phyloP scores from a whole-genome alignment of 345 rosid species.

The Hypericum perforatum region DNA sequence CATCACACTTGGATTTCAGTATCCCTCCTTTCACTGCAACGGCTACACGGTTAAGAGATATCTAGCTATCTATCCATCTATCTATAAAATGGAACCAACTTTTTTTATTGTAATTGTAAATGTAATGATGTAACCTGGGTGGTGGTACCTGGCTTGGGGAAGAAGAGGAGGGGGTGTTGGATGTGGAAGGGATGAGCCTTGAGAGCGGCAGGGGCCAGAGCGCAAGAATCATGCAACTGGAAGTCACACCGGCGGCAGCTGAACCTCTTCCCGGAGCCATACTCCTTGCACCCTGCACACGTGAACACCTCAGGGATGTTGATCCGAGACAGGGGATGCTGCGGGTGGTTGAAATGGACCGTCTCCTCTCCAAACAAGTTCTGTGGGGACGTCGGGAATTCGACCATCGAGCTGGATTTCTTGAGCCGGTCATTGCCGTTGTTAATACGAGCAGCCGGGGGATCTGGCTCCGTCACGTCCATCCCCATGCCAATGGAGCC shows the following conservation, averaged over 20 bases:
- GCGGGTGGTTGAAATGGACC: conserved; percentile 52
- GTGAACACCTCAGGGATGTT: conserved; percentile 47
- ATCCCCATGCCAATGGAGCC: no score
- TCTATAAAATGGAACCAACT: no score
- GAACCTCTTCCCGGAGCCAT: conserved; percentile 64
- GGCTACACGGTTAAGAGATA: no score
- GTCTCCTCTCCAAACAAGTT: conserved; percentile 38
- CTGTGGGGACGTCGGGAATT: conserved; percentile 50
- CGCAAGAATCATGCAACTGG: conserved; percentile 82
- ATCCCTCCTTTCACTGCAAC: conserved; percentile 51
- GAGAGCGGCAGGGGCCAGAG: conserved; percentile 42
- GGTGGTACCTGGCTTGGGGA: conserved; percentile 56
- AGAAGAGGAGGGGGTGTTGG: conserved; percentile 54
- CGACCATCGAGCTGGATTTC: conserved; percentile 4
- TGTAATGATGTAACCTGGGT: no score
- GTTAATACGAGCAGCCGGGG: no score
- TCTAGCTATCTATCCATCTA: no score
- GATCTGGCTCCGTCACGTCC: no score
- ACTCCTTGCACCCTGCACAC: conserved; percentile 69
- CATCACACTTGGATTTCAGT: conserved; percentile 56
- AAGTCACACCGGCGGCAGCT: conserved; percentile 64
- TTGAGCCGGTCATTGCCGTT: no score
- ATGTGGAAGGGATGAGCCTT: conserved; percentile 57
- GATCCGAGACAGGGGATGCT: conserved; percentile 38
- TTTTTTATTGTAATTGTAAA: no score